phyloP scores from a whole-genome alignment of 768 basidiomycete species.

The Leccinum ochraceum region DNA sequence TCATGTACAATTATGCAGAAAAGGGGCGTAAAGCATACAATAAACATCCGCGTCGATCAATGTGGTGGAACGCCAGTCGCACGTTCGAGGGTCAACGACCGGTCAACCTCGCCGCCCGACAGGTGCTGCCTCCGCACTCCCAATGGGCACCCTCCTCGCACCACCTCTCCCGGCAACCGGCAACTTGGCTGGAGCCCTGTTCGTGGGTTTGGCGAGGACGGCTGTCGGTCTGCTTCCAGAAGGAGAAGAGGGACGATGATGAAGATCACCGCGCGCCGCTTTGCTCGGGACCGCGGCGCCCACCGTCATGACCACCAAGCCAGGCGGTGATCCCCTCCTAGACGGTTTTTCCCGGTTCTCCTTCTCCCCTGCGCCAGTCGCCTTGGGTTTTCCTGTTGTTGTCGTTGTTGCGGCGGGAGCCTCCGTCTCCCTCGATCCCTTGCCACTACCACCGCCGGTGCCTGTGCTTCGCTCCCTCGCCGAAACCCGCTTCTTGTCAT shows the following conservation, averaged over 20 bases:
- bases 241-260: neutral
- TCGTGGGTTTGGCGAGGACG: constrained; percentile 6
- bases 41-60: constrained; percentile 1
- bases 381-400: constrained; percentile 30
- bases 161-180: constrained; percentile 44
- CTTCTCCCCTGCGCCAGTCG: constrained; percentile 33
- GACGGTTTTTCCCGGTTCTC: constrained; percentile 39
- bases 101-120: constrained; percentile 51
- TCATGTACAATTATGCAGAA: constrained; percentile 26
- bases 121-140: constrained; percentile 62
- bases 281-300: constrained; percentile 22
- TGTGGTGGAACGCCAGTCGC: neutral
- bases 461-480: constrained; percentile 41
- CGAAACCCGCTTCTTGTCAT: constrained; percentile 29
- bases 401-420: constrained; percentile 8
- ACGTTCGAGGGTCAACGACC: constrained; percentile 2
- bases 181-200: constrained; percentile 31
- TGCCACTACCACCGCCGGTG: constrained; percentile 16
- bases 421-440: constrained; percentile 31
- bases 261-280: neutral
- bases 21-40: constrained; percentile 15
- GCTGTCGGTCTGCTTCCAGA: constrained; percentile 15
- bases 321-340: constrained; percentile 26
- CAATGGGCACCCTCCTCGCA: constrained; percentile 65
- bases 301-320: constrained; percentile 6